Base-by-base conservation (phyloP, 371 early-diverging fungal genomes). In the Zopfochytrium polystomum region DNA sequence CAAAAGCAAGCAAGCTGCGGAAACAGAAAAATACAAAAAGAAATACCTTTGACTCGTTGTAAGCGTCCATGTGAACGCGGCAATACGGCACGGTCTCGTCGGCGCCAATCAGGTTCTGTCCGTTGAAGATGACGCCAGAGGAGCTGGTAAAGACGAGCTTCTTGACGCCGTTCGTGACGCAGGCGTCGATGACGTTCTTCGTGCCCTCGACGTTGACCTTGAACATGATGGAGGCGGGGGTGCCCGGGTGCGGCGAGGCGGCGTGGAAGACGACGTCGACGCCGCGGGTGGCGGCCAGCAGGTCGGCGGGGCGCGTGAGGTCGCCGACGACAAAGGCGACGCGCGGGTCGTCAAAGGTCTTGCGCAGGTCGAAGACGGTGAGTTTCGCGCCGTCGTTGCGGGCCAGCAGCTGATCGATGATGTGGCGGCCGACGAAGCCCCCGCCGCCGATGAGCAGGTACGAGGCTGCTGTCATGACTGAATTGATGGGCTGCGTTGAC, bases 41-140 rank as follows among this genome's bases (percentile, higher is more conserved):
- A 43, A 9, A 43, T 71, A 83, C 88, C 82, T 96, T 96, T 29
- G 93, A 90, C 70, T 92, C 93, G 23, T 91, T 88, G 70, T 96
- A 96, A 18, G 87, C 85, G 72, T 96, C 95, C 64, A 91, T 87
- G 62, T 86, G 87, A 13, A 72, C 66, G 34, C 80, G 70, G 47
- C 90, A 87, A 68, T 89, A 89, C 4, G 88, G 88, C 13, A 46
- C 7, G 7, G 60, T 78, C 73, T 96, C 96, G 58, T 91, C 88
- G 15, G 87, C 90, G 54, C 91, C 87, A 30, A 83, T 78, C 69
- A 94, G 78, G 42, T 87, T 79, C 2, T 73, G 70, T 1, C 94
- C 95, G 33, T 88, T 87, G 52, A 84, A 92, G 23, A 93, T 87
- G 35, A 95, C 95, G 73, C 91, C 88, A 33, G 91, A 90, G 7